Conservation (phyloP, 768 basidiomycete genomes). For the Arthromyces matolae region DNA sequence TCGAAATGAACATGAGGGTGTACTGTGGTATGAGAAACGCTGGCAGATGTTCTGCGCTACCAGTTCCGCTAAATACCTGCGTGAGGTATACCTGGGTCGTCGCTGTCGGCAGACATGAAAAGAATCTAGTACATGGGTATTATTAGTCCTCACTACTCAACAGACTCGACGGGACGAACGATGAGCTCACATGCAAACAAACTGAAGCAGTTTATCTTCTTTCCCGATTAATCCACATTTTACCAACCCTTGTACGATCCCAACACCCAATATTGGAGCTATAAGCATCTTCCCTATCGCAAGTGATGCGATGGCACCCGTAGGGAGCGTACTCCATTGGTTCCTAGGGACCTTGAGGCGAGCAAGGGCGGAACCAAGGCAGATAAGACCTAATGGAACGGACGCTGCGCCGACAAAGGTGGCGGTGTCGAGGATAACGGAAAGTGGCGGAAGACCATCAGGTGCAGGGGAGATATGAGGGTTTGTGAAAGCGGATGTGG, state of each 20-base stretch:
- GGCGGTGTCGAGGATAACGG: conserved; percentile 46
- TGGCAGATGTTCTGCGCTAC: conserved; percentile 57
- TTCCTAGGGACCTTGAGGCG: conserved; percentile 47
- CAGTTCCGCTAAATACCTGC: conserved; percentile 64
- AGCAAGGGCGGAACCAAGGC: conserved; percentile 55
- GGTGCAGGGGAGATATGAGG: conserved; percentile 41
- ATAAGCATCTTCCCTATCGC: conserved; percentile 54
- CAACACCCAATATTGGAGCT: conserved; percentile 58
- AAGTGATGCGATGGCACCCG: conserved; percentile 51
- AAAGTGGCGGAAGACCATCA: conserved; percentile 54
- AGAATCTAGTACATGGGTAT: conserved; percentile 35
- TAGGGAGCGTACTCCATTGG: conserved; percentile 39
- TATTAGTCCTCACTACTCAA: not conserved
- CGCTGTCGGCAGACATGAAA: conserved; percentile 59
- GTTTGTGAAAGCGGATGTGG: conserved; percentile 16
- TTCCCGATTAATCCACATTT: conserved; percentile 40
- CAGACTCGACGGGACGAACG: not conserved
- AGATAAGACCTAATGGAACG: conserved; percentile 51
- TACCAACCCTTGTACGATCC: conserved; percentile 51
- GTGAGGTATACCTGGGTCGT: conserved; percentile 63
- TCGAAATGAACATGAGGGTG: conserved; percentile 46
- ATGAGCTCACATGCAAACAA: conserved; percentile 62
- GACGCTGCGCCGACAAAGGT: conserved; percentile 50
- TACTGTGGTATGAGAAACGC: conserved; percentile 65
- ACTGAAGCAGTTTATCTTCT: conserved; percentile 56